phyloP scores from a whole-genome alignment of 176 grass and related monocot genomes.

The Calamus simplicifolius region DNA sequence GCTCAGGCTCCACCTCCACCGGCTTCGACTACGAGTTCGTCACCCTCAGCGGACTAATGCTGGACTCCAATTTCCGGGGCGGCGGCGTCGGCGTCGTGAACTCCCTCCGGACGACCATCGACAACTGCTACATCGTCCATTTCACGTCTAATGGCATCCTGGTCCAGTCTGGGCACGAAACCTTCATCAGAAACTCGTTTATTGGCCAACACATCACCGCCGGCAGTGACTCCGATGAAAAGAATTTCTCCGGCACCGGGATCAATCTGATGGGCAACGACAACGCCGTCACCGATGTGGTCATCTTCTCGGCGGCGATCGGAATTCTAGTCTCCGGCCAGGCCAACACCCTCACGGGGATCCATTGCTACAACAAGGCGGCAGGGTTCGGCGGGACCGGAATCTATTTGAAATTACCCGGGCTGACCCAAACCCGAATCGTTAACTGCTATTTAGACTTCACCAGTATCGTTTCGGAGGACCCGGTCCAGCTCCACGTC shows the following conservation, averaged over 20 bases:
- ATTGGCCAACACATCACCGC: slow-evolving; percentile 70
- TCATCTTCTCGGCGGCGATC: slow-evolving; percentile 54
- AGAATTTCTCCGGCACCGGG: slow-evolving; percentile 46
- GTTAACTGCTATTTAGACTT: slow-evolving; percentile 74
- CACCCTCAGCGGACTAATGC: slow-evolving; percentile 58
- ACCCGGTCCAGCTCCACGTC: slow-evolving; percentile 67
- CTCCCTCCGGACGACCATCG: slow-evolving; percentile 54
- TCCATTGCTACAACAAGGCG: slow-evolving; percentile 97
- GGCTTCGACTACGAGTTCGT: slow-evolving; percentile 57
- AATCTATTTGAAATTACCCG: slow-evolving; percentile 52
- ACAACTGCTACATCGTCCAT: slow-evolving; percentile 53
- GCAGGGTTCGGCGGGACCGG: slow-evolving; percentile 49
- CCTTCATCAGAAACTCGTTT: slow-evolving; percentile 48
- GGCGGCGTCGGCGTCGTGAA: slow-evolving; percentile 50
- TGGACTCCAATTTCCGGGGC: slow-evolving; percentile 61
- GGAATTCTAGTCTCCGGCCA: slow-evolving; percentile 56
- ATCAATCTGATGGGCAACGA: slow-evolving; percentile 70
- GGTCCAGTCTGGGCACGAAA: slow-evolving; percentile 61
- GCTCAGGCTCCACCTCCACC: neutral
- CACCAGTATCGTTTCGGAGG: slow-evolving; percentile 64
- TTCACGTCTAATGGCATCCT: slow-evolving; percentile 48
- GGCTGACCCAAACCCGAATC: slow-evolving; percentile 56
- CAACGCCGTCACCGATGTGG: slow-evolving; percentile 65
- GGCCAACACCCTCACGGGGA: slow-evolving; percentile 75
- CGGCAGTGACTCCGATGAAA: slow-evolving; percentile 45